Evolutionary conservation across 2,329 filamentous ascomycete genomes (phyloP).

Genomic region (Sporothrix inflata): DNA sequence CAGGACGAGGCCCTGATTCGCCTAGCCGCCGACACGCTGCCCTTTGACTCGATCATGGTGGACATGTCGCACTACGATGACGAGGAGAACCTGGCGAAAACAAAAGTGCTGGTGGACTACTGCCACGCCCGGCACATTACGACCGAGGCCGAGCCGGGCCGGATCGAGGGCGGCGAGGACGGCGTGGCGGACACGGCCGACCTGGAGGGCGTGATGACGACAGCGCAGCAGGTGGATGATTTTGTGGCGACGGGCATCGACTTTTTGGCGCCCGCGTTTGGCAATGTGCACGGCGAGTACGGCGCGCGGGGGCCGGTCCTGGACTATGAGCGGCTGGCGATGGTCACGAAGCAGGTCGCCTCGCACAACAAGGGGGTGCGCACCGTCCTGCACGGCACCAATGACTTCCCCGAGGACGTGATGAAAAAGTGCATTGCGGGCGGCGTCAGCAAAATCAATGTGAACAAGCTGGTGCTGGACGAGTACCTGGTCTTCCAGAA

Average conservation of each 20-base stretch:
- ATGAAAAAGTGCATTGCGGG: conserved; percentile 55
- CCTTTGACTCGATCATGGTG: conserved; percentile 75
- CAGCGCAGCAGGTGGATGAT: conserved; percentile 61
- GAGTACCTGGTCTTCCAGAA: conserved; percentile 24
- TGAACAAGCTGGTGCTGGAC: conserved; percentile 45
- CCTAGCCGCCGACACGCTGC: conserved; percentile 56
- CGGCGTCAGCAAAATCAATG: conserved; percentile 61
- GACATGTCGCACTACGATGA: conserved; percentile 76
- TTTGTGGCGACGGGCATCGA: conserved; percentile 66
- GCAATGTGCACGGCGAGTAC: conserved; percentile 68
- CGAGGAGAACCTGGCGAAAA: conserved; percentile 68
- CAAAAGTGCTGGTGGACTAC: conserved; percentile 62
- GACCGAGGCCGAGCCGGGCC: conserved; percentile 69
- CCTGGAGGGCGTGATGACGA: conserved; percentile 55
- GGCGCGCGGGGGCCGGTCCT: conserved; percentile 57
- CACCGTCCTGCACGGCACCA: conserved; percentile 36
- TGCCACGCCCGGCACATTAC: conserved; percentile 66
- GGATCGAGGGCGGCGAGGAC: conserved; percentile 66
- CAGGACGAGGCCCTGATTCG: conserved; percentile 63
- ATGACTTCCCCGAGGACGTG: conserved; percentile 45
- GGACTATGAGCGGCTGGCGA: conserved; percentile 55
- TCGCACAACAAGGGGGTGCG: conserved; percentile 27
- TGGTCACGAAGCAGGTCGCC: conserved; percentile 41
- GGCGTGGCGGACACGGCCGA: conserved; percentile 58
- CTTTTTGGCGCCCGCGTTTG: conserved; percentile 66